Evolutionary conservation across 2,329 filamentous ascomycete genomes (phyloP), one percentile per base, ranked within the genome.

Genomic region (Monilinia aucupariae): DNA sequence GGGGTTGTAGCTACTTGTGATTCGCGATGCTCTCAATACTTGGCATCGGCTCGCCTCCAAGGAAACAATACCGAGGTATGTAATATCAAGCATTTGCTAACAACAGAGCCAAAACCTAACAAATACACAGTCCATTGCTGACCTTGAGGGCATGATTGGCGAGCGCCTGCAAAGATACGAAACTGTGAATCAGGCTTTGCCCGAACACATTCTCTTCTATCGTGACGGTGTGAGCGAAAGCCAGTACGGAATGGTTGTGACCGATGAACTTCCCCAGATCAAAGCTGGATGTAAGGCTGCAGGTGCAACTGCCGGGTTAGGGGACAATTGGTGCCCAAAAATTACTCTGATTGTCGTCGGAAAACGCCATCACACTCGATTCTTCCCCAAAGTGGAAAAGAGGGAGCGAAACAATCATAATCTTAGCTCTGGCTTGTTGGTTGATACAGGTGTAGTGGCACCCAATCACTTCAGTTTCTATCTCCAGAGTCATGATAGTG

Each of bases 1-100:
- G 90, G 86, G 1, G 82, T 96, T 58, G 91, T 96, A 10, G 85
- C 90, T 0, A 93, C 86, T 37, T 74, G 87, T 5, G 88, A 93
- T 71, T n/a, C n/a, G n/a, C 73, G 75, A 0, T 72, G 93, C 34
- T 84, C 79, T 0, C 89, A 94, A 69, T 96, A 89, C 83, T 89
- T 89, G 0, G 88, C 87, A 0, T 81, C 82, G 13, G 79, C 90
- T 48, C 85, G 87, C 73, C 79, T 86, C 37, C 90, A 96, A 32
- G 93, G 41, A 84, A 80, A 1, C 89, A 96, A 71, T 96, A 89
- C 84, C 89, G 90, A 1, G 88, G 88, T 0, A 81, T 82, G 22
- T 37, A n/a, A n/a, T n/a, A n/a, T n/a, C 0, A 6, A 30, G 30
- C n/a, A 27, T 17, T 53, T 4, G 9, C 3, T 39, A 9, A 20